Evolutionary conservation across 352 stramenopile species (phyloP), one percentile per base, ranked within the genome.

Genomic region (Pythium vanterpoolii): DNA sequence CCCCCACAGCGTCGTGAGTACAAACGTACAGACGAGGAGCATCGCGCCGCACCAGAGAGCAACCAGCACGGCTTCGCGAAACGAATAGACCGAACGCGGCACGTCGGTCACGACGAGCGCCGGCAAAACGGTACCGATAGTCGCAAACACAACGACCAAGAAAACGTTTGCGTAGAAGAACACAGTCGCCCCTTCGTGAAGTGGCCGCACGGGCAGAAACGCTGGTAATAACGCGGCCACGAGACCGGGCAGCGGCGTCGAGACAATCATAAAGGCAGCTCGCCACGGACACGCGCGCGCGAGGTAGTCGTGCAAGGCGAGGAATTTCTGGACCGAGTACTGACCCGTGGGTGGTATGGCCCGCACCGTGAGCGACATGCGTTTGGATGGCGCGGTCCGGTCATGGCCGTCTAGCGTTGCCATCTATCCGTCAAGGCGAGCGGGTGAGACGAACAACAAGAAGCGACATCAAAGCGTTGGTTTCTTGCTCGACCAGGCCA

Each of bases 261-360:
- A 27, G 14, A 60, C 2, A 27, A 66, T 50, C 19, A 55, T 44
- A 11, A 19, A 34, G 0, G 31, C 18, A 5, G 38, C 56, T 16
- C 57, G 63, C 38, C 44, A 44, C 0, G 9, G 42, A 43, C 16
- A 54, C 4, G 34, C 31, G 6, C 6, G 40, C 2, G n/a, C 16
- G 14, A 46, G 34, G 51, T 65, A 69, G 6, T 18, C 10, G 21
- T 69, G 36, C 21, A 69, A 43, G 5, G 46, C 62, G 34, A 69
- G 39, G 44, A 66, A 66, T 27, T 66, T 66, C 8, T 34, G 23
- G 34, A 51, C 21, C 23, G 59, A 66, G 39, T 66, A 66, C 14
- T 39, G 42, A 16, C 43, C 36, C 28, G 30, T 16, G 5, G 30
- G 39, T 31, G 26, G 42, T 3, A 49, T 8, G 38, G 49, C 49